Percentiles rank a stretch among this genome's conserved stretches.
phyloP scores from a whole-genome alignment of 75 land plant species.

The Isoetes taiwanensis region DNA sequence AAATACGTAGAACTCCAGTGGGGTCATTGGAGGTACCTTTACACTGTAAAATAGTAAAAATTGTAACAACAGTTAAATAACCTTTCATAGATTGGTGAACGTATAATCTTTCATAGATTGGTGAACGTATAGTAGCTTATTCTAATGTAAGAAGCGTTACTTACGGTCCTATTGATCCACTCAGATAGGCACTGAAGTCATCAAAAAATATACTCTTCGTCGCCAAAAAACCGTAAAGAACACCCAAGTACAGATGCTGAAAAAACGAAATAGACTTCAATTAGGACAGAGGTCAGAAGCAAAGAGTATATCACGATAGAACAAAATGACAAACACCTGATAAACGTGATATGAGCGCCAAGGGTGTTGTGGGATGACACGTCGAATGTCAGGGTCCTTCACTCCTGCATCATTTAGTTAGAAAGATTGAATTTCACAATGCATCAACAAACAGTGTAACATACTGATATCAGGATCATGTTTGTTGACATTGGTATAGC shows the following conservation, averaged over 20 bases:
- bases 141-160: too few species aligned
- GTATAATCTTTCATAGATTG: too few species aligned
- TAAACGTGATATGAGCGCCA: slow-evolving; percentile 28
- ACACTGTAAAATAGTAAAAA: slow-evolving; percentile 13
- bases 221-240: slow-evolving; percentile 33
- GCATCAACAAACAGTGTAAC: background rate
- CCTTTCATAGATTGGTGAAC: too few species aligned
- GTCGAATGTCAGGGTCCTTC: slow-evolving; percentile 37
- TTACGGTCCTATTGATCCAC: slow-evolving; percentile 36
- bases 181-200: slow-evolving; percentile 31
- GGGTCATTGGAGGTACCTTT: slow-evolving; percentile 35
- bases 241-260: slow-evolving; percentile 38
- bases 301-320: background rate
- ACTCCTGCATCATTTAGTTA: slow-evolving; percentile 30
- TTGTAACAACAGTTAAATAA: background rate
- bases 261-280: background rate
- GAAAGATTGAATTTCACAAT: background rate
- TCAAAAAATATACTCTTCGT: slow-evolving; percentile 33
- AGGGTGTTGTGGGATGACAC: slow-evolving; percentile 32
- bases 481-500: slow-evolving; percentile 36
- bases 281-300: background rate
- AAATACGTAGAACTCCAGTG: slow-evolving; percentile 18
- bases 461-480: slow-evolving; percentile 42
- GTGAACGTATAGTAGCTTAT: too few species aligned
- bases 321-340: slow-evolving; percentile 16